A percentile compares a stretch with the other conserved stretches of the same genome.
phyloP scores from a whole-genome alignment of 352 stramenopile genomes.

The Phytophthora nicotianae region DNA sequence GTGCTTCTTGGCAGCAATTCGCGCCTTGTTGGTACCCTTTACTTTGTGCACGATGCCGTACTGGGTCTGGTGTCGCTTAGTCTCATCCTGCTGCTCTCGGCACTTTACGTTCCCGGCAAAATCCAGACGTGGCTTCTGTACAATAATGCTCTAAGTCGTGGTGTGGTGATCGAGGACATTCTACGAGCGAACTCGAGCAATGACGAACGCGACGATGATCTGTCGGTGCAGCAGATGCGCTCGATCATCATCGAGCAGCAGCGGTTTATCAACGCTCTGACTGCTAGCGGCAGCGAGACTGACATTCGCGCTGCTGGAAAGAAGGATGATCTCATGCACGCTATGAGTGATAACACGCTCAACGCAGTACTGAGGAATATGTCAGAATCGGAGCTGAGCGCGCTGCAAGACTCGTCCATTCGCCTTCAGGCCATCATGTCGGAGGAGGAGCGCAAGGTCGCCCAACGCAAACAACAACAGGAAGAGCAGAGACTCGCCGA shows the following conservation, averaged over 20 bases:
- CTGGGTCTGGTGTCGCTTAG: conserved; percentile 93
- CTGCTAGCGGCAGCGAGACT: conserved; percentile 58
- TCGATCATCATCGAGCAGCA: conserved; percentile 83
- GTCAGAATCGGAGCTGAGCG: conserved; percentile 68
- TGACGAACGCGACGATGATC: conserved; percentile 72
- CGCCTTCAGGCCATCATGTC: conserved; percentile 70
- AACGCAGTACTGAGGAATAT: conserved; percentile 66
- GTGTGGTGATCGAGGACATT: conserved; percentile 98
- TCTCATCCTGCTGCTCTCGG: conserved; percentile 91
- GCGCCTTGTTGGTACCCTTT: conserved; percentile 90
- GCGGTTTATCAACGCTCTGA: conserved; percentile 72
- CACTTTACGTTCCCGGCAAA: conserved; percentile 90
- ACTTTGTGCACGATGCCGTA: conserved; percentile 95
- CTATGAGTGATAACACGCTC: conserved; percentile 73
- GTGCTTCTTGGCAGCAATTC: conserved; percentile 90
- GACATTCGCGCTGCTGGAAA: conserved; percentile 41
- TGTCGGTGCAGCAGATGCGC: conserved; percentile 78
- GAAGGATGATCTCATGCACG: conserved; percentile 67
- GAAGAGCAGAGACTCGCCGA: conserved; percentile 34
- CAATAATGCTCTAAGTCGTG: conserved; percentile 96
- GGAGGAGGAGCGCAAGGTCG: conserved; percentile 47
- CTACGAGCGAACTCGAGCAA: conserved; percentile 77
- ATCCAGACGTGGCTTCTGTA: conserved; percentile 98
- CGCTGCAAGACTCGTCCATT: conserved; percentile 65
- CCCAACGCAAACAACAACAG: conserved; percentile 37